Percentiles rank a stretch among this genome's conserved stretches.
Evolutionary conservation across 495 filamentous ascomycete genomes (phyloP).

Genomic region (Peziza echinospora): DNA sequence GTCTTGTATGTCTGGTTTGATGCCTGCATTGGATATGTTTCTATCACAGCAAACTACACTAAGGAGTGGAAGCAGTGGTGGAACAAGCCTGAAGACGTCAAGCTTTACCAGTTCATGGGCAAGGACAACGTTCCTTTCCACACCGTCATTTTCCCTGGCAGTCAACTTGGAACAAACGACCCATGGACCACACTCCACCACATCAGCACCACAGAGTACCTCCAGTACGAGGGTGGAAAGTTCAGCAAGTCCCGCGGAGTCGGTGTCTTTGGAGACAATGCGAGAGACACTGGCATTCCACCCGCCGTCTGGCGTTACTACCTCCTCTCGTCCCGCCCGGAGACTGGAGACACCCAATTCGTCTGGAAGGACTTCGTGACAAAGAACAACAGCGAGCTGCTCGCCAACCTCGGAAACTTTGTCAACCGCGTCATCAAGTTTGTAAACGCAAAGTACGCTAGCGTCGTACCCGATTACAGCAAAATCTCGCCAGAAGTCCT

Average conservation of each 20-base stretch:
- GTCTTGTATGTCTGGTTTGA: slow-evolving; percentile 98
- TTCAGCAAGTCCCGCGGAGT: slow-evolving; percentile 83
- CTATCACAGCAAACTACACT: slow-evolving; percentile 85
- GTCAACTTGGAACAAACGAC: slow-evolving; percentile 61
- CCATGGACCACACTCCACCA: slow-evolving; percentile 84
- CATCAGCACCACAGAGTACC: slow-evolving; percentile 77
- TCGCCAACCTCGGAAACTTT: slow-evolving; percentile 83
- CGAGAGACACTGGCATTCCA: slow-evolving; percentile 67
- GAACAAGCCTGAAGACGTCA: slow-evolving; percentile 62
- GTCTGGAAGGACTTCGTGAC: slow-evolving; percentile 69
- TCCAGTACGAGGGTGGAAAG: slow-evolving; percentile 90
- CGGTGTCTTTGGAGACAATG: slow-evolving; percentile 79
- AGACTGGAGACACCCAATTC: slow-evolving; percentile 76
- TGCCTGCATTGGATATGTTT: slow-evolving; percentile 87
- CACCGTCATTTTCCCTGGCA: slow-evolving; percentile 80
- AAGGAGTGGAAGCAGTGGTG: slow-evolving; percentile 90
- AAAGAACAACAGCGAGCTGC: slow-evolving; percentile 73
- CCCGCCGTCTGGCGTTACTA: slow-evolving; percentile 87
- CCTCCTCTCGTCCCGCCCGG: slow-evolving; percentile 67
- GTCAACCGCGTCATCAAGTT: slow-evolving; percentile 89
- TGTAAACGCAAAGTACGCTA: slow-evolving; percentile 50
- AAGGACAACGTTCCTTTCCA: slow-evolving; percentile 95
- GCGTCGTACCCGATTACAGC: slow-evolving; percentile 45
- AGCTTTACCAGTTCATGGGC: slow-evolving; percentile 92
- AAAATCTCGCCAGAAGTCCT: slow-evolving; percentile 21